Percentiles rank a stretch among this genome's conserved stretches.
phyloP scores from a whole-genome alignment of 164 flowering plant species.

The Magnolia sinica region DNA sequence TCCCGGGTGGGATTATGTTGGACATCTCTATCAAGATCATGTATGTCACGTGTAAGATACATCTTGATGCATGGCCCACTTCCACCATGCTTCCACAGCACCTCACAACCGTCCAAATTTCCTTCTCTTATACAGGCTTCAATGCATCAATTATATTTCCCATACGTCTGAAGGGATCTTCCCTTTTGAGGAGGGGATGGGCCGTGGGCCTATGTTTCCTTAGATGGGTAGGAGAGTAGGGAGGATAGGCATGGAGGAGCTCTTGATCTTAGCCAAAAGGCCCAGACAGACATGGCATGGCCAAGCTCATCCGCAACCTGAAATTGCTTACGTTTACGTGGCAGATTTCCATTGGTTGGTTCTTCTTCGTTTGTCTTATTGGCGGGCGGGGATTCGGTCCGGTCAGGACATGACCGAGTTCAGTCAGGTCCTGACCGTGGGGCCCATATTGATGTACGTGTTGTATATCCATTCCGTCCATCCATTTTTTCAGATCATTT shows the following conservation, averaged over 20 bases:
- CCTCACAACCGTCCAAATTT: not conserved
- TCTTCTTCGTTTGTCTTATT: constrained; percentile 2
- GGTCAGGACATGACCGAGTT: not conserved
- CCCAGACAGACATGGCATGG: not conserved
- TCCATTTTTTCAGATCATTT: too few species aligned
- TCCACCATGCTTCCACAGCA: too few species aligned
- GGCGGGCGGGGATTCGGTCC: not conserved
- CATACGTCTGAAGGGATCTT: constrained; percentile 14
- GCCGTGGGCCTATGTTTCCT: not conserved
- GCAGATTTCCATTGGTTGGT: not conserved
- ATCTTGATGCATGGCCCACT: too few species aligned
- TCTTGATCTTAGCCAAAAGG: constrained; percentile 9
- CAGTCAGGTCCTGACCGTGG: not conserved
- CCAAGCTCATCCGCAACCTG: not conserved
- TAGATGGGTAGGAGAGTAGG: not conserved
- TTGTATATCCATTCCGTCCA: too few species aligned
- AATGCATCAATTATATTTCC: constrained; percentile 21
- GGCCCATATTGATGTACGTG: too few species aligned
- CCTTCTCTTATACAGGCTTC: constrained; percentile 12
- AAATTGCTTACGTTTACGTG: not conserved
- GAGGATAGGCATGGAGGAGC: not conserved
- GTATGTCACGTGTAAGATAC: too few species aligned
- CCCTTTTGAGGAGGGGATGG: constrained; percentile 4
- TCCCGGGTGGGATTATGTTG: too few species aligned
- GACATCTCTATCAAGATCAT: too few species aligned